Percentiles rank a stretch among this genome's conserved stretches.
phyloP scores from a whole-genome alignment of 1,284 basidiomycete genomes.

The Cryptococcus amylolentus region DNA sequence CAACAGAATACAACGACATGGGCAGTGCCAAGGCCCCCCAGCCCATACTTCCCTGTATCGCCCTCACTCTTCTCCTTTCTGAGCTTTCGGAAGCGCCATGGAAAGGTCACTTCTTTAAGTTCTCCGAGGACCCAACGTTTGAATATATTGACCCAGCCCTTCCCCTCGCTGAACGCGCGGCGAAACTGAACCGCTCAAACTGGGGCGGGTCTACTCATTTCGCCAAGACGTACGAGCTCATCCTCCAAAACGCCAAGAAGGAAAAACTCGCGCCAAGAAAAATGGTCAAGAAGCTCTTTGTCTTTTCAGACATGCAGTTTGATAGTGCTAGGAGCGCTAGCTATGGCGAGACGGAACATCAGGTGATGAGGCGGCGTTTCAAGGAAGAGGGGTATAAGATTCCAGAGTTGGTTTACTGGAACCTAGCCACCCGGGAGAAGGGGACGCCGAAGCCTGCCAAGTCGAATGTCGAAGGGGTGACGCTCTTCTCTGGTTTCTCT shows the following conservation, averaged over 20 bases:
- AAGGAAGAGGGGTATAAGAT: constrained; percentile 61
- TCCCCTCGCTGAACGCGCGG: constrained; percentile 47
- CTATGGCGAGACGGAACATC: constrained; percentile 62
- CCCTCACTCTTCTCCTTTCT: constrained; percentile 64
- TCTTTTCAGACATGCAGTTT: constrained; percentile 76
- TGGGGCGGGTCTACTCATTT: constrained; percentile 64
- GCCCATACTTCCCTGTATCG: constrained; percentile 62
- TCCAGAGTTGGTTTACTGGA: constrained; percentile 57
- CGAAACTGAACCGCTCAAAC: constrained; percentile 44
- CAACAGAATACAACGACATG: neutral
- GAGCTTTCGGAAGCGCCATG: constrained; percentile 63
- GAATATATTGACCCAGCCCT: constrained; percentile 53
- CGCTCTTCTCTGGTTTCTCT: constrained; percentile 65
- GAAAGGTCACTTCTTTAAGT: constrained; percentile 64
- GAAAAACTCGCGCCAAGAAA: constrained; percentile 60
- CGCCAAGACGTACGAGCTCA: constrained; percentile 26
- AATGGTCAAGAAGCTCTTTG: constrained; percentile 69
- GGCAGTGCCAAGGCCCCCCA: constrained; percentile 9
- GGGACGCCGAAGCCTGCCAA: constrained; percentile 53
- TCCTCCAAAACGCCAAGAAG: constrained; percentile 59
- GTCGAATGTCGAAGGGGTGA: constrained; percentile 58
- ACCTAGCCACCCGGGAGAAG: constrained; percentile 18
- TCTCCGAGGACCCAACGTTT: constrained; percentile 56
- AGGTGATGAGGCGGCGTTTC: constrained; percentile 57
- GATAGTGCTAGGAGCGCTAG: constrained; percentile 47